Evolutionary conservation across 225 moss, liverwort and hornwort genomes (phyloP).

Genomic region (Sphagnum tenellum): DNA sequence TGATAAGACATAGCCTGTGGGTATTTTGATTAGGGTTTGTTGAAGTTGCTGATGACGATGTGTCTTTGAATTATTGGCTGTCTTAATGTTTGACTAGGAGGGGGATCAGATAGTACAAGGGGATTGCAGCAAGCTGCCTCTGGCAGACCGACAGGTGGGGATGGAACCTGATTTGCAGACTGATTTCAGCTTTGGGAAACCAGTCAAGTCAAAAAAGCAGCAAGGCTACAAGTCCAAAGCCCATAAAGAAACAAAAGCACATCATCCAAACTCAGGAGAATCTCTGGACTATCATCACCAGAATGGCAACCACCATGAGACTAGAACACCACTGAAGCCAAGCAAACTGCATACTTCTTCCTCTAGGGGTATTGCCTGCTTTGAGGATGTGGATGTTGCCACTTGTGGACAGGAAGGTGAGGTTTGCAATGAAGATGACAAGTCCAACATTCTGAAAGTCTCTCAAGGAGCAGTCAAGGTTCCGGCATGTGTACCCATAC

Average conservation of each 20-base stretch:
- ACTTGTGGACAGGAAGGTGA: constrained; percentile 4
- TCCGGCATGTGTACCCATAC: too few relatives aligned
- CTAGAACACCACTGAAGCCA: too few relatives aligned
- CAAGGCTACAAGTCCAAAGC: constrained; percentile 23
- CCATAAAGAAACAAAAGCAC: constrained; percentile 19
- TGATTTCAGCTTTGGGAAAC: not conserved
- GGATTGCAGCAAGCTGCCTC: constrained; percentile 7
- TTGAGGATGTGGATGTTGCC: too few relatives aligned
- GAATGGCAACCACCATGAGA: too few relatives aligned
- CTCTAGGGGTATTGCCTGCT: too few relatives aligned
- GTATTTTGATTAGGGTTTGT: not conserved
- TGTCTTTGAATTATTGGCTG: constrained; percentile 1
- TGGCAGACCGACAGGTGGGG: too few relatives aligned
- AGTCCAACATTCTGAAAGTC: constrained; percentile 15
- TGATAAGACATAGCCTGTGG: too few relatives aligned
- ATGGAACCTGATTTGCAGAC: too few relatives aligned
- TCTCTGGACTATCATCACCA: too few relatives aligned
- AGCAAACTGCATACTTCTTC: too few relatives aligned
- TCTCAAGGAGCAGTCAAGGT: constrained; percentile 9
- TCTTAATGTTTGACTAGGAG: constrained; percentile 15
- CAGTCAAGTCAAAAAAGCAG: constrained; percentile 14
- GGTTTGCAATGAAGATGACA: constrained; percentile 5
- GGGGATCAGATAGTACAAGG: constrained; percentile 9
- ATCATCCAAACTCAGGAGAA: not conserved
- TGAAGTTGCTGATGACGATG: constrained; percentile 8